These are phyloP conservation scores for Calocera cornea DNA, from an alignment of 768 basidiomycete genomes.

Conservation along the genomic window DNA sequence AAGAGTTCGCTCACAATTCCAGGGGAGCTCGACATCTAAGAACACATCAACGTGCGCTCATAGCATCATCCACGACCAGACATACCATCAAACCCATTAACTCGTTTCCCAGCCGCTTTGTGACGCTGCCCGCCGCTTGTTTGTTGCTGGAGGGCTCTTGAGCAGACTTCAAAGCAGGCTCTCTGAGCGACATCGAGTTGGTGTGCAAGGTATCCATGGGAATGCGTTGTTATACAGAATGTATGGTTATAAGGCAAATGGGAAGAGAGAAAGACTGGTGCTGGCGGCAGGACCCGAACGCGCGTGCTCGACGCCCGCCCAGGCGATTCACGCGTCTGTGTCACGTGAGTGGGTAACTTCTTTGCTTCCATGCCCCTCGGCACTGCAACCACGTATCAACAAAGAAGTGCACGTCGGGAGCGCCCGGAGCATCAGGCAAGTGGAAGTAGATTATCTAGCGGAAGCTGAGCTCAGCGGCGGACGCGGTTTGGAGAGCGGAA, in stretches of 20 bases:
- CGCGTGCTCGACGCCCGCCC: neutral
- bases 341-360: neutral
- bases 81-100: conserved; percentile 81
- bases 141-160: neutral
- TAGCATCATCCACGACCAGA: neutral
- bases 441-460: too few relatives aligned
- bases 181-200: neutral
- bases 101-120: conserved; percentile 72
- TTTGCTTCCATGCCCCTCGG: neutral
- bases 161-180: neutral
- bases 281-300: neutral
- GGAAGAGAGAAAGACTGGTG: neutral
- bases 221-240: neutral
- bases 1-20: conserved; percentile 49
- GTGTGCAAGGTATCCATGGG: neutral
- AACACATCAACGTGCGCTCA: neutral
- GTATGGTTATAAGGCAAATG: neutral
- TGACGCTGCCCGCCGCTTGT: conserved; percentile 53
- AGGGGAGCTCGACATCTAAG: conserved; percentile 75
- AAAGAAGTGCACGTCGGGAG: too few relatives aligned
- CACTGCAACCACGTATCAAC: neutral
- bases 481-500: too few relatives aligned
- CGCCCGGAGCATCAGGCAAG: too few relatives aligned
- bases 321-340: neutral
- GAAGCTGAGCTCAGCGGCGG: too few relatives aligned